Base-by-base conservation (phyloP, 192 early-diverging fungal species). In the Rhizophlyctis rosea region DNA sequence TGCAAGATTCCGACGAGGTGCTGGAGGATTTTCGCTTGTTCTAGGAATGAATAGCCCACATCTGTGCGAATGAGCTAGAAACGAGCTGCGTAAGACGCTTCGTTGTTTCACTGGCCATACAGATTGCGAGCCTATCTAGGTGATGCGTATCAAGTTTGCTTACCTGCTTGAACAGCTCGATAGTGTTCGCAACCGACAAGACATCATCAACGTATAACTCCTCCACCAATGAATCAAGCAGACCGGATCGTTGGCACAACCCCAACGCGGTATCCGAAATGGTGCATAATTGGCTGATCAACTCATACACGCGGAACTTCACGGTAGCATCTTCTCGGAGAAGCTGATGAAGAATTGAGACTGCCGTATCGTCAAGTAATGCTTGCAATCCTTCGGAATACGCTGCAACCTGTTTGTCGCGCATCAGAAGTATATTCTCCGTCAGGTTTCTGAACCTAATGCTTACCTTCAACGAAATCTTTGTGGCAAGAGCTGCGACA, bases 301-400 rank as follows among this genome's bases (percentile, higher is more conserved):
- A 54, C 48, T 80, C 76, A 50, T 81, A 81, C 23, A 80, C 76
- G 21, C 81, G 70, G 66, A 81, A 82, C 44, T 69, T 67, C 23
- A 77, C 57, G 0, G 67, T 72, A 28, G 67, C 76, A 24, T 64
- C 49, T 9, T 75, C 73, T 48, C 28, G 55, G 7, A 64, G 14
- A 7, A 71, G 68, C 13, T 28, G 24, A 36, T 34, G 31, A 39
- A 60, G 61, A 23, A 62, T 33, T 2, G 68, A 44, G 7, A 75
- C 48, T 30, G 31, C 47, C 13, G 33, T 33, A 9, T 49, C 34
- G 35, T 56, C 58, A 58, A 64, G 48, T 0, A 70, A 21, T 23
- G 59, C 54, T 27, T 54, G 36, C 48, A 77, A 50, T 33, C 72
- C 50, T 36, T 28, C 16, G 30, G 18, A 3, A 34, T 47, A 29